phyloP scores from a whole-genome alignment of 177 flowering plant species.

The Telopea speciosissima region DNA sequence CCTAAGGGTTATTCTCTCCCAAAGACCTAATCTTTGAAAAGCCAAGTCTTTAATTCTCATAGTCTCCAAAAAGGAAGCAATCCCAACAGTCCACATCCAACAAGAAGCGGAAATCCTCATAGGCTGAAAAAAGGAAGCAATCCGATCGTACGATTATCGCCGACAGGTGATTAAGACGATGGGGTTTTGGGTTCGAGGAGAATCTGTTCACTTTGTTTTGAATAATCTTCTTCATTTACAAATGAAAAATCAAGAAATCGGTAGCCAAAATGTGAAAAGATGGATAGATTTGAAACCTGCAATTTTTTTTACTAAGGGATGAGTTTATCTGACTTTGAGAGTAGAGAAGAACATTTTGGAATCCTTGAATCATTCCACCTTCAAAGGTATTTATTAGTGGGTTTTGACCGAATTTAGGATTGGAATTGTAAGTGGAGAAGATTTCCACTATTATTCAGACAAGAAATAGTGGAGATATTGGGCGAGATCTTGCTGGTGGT shows the following conservation, averaged over 20 bases:
- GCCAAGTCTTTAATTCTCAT: not conserved
- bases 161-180: not conserved
- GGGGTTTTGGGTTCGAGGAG: not conserved
- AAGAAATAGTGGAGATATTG: not conserved
- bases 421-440: not conserved
- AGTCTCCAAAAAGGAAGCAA: not conserved
- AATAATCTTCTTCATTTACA: not conserved
- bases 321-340: not conserved
- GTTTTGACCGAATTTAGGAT: not conserved
- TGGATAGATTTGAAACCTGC: not conserved
- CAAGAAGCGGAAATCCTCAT: constrained; percentile 1
- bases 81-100: constrained; percentile 10
- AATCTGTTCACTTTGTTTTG: not conserved
- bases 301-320: no score
- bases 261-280: not conserved
- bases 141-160: not conserved
- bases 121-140: no score
- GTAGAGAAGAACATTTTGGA: not conserved
- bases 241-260: not conserved
- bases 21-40: not conserved
- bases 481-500: not conserved
- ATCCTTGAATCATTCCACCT: constrained; percentile 9
- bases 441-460: not conserved
- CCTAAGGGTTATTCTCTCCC: not conserved
- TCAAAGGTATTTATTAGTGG: no score